A percentile compares a stretch with the other conserved stretches of the same genome.
Evolutionary conservation across 2,329 filamentous ascomycete genomes (phyloP).

Genomic region (Nakataea oryzae): DNA sequence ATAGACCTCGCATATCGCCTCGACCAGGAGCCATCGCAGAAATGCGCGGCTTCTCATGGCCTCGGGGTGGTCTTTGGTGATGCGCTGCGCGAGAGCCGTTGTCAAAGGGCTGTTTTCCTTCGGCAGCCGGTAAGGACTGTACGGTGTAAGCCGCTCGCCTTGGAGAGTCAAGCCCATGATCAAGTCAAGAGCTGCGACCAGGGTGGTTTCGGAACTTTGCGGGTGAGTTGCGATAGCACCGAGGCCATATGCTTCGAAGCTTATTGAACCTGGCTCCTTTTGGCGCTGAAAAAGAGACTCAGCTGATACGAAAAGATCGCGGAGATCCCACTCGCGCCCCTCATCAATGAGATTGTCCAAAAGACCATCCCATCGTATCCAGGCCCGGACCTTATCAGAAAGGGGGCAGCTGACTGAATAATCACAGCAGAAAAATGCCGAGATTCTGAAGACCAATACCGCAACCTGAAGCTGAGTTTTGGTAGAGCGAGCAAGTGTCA

Average conservation of each 20-base stretch:
- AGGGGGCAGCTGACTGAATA: too few species aligned
- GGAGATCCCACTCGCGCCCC: neutral
- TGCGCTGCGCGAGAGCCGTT: neutral
- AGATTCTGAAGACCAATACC: neutral
- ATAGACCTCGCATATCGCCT: neutral
- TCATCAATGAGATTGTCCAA: neutral
- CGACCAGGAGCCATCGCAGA: neutral
- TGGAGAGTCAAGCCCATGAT: neutral
- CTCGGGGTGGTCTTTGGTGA: neutral
- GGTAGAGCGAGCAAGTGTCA: too few species aligned
- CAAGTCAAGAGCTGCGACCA: neutral
- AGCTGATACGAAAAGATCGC: neutral
- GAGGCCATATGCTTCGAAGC: neutral
- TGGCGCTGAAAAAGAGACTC: neutral
- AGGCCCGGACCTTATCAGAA: neutral
- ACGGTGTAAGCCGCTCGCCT: neutral
- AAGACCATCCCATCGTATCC: neutral
- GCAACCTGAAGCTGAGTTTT: neutral
- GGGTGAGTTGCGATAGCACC: neutral
- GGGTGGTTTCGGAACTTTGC: neutral
- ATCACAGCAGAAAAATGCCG: too few species aligned
- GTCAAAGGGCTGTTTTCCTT: neutral
- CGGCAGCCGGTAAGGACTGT: neutral
- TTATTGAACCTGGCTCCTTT: neutral
- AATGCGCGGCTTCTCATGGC: conserved; percentile 2